Base-by-base conservation (phyloP, 345 rosid genomes). In the Salix exigua region DNA sequence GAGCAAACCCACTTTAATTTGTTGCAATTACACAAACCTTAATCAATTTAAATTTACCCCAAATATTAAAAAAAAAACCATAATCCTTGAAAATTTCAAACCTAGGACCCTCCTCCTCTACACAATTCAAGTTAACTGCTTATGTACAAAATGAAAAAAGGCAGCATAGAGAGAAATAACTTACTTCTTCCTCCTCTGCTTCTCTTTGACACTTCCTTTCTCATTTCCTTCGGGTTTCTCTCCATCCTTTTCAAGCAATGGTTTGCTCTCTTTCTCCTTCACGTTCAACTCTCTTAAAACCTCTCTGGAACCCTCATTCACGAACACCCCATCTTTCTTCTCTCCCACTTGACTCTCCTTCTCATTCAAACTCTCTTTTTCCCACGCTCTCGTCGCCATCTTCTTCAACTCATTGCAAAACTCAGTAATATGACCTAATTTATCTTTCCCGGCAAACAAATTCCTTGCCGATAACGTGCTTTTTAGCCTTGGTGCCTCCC, bases 391-490 rank as follows among this genome's bases (percentile, higher is more conserved):
- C 9, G 84, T 83, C 0, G 98, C 93, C 80, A 96, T 72, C 78
- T 88, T 92, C 97, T 92, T 92, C 81, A 93, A 67, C 74, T 91
- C 97, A 50, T 83, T 86, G 82, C 97, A 94, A 60, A 96, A 93
- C 48, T 93, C 98, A 1, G 91, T 84, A 72, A 96, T 90, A 75
- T 93, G 99, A 10, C 81, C 81, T 2, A 96, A 75, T 77, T 93
- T 88, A 73, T 92, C 96, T 78, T 81, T 89, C n/a, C 98, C 96
- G 0, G 88, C 91, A 51, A 93, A 93, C 77, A 96, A 83, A 76
- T 93, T 93, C 80, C 91, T 88, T 0, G 97, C 92, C 18, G 99
- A 96, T 23, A 88, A 79, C 9, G 92, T 93, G 84, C 86, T 86
- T 82, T 90, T 93, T 28, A 96, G 81, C 78, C 77, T 79, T 8